A percentile compares a stretch with the other conserved stretches of the same genome.
These are phyloP conservation scores for Protoeuglena noctilucae DNA, from an alignment of 139 green algal genomes.

Conservation along the genomic window DNA sequence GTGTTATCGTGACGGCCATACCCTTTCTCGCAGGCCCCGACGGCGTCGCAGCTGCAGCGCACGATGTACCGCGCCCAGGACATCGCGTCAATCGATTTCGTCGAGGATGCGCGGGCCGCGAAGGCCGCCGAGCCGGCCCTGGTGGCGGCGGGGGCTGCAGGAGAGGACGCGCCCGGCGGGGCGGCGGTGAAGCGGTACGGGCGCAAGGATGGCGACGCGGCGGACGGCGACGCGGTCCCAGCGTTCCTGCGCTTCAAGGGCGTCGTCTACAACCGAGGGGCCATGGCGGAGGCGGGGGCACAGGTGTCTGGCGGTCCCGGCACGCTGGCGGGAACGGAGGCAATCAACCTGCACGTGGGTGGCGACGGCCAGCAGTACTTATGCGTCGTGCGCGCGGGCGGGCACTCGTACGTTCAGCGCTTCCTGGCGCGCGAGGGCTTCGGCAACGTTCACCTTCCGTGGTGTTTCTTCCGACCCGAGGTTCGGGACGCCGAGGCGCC, in stretches of 20 bases:
- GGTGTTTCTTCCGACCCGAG: constrained; percentile 54
- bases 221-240: constrained; percentile 4
- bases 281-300: constrained; percentile 36
- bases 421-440: constrained; percentile 47
- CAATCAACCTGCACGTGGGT: constrained; percentile 49
- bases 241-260: constrained; percentile 18
- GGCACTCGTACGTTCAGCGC: constrained; percentile 27
- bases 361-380: constrained; percentile 75
- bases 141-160: no score
- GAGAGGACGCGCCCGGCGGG: no score
- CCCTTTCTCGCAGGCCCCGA: no score
- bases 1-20: no score
- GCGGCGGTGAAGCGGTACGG: not conserved
- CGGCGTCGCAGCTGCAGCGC: not conserved
- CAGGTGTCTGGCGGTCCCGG: constrained; percentile 5
- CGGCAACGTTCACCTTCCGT: constrained; percentile 61
- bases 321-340: constrained; percentile 45
- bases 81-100: no score
- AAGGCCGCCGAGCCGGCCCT: no score
- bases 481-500: not conserved
- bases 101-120: no score
- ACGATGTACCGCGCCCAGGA: not conserved
- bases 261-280: constrained; percentile 29
- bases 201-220: not conserved
- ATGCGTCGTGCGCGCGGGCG: constrained; percentile 29